Base-by-base conservation (phyloP, 129 eudicot species). In the Pulicaria dysenterica region DNA sequence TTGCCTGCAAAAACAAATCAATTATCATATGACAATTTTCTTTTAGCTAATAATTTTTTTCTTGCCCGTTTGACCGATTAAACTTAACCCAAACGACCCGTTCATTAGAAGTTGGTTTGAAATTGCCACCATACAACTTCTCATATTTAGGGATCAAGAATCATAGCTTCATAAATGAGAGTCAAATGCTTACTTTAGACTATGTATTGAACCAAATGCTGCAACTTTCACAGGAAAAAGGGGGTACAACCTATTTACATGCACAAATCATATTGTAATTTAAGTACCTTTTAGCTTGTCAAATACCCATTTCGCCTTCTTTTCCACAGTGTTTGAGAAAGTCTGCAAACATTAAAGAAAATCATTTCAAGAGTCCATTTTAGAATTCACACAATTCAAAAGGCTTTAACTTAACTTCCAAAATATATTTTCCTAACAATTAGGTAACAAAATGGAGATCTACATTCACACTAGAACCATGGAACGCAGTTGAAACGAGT, bases 241-340 rank as follows among this genome's bases (percentile, higher is more conserved):
- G 49, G 13, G 11, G 10, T 34, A 12, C 31, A 55, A 16, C 53
- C 12, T 58, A 17, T 57, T 44, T 41, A 47, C 5, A 17, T 41
- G 42, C 40, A 34, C 7, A 58, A 69, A 47, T 58, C 42, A 49
- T 5, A 69, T 19, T 39, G n/a, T 55, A 60, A 50, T 7, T 8
- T 4, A 57, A 24, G 2, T 78, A 89, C 97, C 97, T 83, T 91
- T 91, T 67, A 91, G 82, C 88, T 91, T 91, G 88, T 91, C 88
- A 78, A 91, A 91, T 47, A 91, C 74, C 97, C 97, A 91, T 83
- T 91, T 91, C 8, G 97, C 97, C 75, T 88, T 91, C 81, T 91
- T 88, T 78, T 91, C 97, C 42, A 91, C 97, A 3, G 95, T 81
- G 79, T 77, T 91, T 51, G 97, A 84, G 71, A 91, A 80, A 15